phyloP scores from a whole-genome alignment of 192 early-diverging fungal species.

The Rhizophagus prolifer region DNA sequence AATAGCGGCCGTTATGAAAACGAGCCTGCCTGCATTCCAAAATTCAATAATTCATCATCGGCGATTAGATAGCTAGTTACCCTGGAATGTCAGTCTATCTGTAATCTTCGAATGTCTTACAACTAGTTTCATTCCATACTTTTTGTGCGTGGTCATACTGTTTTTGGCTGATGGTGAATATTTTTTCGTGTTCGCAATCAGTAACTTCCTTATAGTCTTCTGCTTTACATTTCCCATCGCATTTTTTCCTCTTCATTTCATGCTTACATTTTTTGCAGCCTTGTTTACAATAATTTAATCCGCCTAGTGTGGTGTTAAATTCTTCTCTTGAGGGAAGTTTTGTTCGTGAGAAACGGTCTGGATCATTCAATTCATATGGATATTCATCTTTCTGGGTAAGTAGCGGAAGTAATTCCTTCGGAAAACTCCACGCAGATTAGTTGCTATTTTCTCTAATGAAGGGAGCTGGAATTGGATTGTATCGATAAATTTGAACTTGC shows the following conservation, averaged over 20 bases:
- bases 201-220: too few species aligned
- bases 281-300: conserved; percentile 4
- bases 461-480: background rate
- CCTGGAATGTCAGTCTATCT: too few species aligned
- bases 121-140: background rate
- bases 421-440: conserved; percentile 9
- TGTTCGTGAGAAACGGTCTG: background rate
- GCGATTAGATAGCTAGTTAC: too few species aligned
- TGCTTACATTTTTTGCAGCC: background rate
- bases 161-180: conserved; percentile 14
- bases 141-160: background rate
- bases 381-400: background rate
- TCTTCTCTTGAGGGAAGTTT: background rate
- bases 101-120: conserved; percentile 2
- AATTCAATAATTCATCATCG: too few species aligned
- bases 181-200: background rate
- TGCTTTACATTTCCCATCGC: too few species aligned
- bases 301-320: background rate
- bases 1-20: too few species aligned
- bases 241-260: background rate
- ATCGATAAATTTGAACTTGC: conserved; percentile 20
- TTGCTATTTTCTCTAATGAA: background rate
- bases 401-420: background rate
- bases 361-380: background rate
- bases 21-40: too few species aligned